phyloP scores from a whole-genome alignment of 805 yeast species.

The Pichia exigua region DNA sequence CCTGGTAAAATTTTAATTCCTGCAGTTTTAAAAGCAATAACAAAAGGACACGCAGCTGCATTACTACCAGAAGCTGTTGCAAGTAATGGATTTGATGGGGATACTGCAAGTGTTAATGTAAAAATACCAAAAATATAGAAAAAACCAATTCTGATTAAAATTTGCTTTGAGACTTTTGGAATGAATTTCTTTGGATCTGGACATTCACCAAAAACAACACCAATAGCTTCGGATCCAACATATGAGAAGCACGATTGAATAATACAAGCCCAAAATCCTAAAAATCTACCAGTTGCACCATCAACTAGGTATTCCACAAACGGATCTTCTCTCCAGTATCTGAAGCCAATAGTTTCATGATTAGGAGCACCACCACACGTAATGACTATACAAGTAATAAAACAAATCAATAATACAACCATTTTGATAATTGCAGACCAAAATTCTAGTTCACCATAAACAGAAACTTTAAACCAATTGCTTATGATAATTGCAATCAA shows the following conservation, averaged over 20 bases:
- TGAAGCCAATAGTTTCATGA: constrained; percentile 32
- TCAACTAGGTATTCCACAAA: constrained; percentile 31
- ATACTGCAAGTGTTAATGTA: constrained; percentile 45
- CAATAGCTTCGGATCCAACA: constrained; percentile 44
- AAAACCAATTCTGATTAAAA: constrained; percentile 44
- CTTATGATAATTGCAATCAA: too few species aligned
- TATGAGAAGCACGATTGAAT: constrained; percentile 33
- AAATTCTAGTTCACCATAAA: constrained; percentile 43
- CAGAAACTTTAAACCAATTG: constrained; percentile 30
- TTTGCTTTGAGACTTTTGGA: constrained; percentile 45
- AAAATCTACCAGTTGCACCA: constrained; percentile 40
- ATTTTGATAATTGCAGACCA: constrained; percentile 37
- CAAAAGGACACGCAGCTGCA: constrained; percentile 17
- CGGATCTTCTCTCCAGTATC: constrained; percentile 25
- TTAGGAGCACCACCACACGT: constrained; percentile 45
- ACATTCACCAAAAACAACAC: constrained; percentile 42
- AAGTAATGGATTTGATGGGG: constrained; percentile 36
- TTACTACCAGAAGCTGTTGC: constrained; percentile 30
- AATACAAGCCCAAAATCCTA: constrained; percentile 36
- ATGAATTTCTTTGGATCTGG: constrained; percentile 40
- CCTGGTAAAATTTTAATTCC: constrained; percentile 52
- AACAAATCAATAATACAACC: constrained; percentile 35
- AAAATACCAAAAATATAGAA: constrained; percentile 42
- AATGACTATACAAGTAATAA: constrained; percentile 23
- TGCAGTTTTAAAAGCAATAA: constrained; percentile 49